Base-by-base conservation (phyloP, 192 early-diverging fungal species). In the Coemansia sp. region DNA sequence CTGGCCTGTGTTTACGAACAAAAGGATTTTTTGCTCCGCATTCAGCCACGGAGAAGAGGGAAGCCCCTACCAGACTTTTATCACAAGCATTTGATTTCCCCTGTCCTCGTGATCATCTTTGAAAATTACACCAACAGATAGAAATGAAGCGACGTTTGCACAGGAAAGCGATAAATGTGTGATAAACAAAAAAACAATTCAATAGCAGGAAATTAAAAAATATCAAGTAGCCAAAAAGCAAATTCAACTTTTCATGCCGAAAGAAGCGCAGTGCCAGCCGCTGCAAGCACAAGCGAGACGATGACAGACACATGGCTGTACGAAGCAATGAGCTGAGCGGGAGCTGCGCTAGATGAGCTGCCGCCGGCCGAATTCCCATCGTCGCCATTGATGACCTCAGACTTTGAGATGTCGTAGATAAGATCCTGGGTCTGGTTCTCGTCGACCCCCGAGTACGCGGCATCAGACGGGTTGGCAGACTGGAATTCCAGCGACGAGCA, bases 401-500 rank as follows among this genome's bases (percentile, higher is more conserved):
- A 81, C 43, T 72, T 68, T n/a, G 78, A 71, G 18, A 75, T 20
- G 26, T 80, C 78, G 48, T 80, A 75, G 56, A 80, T 45, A 20
- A 80, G 43, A 26, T 80, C 78, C 21, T 71, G 58, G 4, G 78
- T 80, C 68, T 74, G 65, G 68, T 68, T 69, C 69, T 51, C 58
- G 6, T 75, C 63, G 28, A 80, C 78, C 7, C 65, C 78, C 29
- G 62, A 67, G 56, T 80, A 80, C 1, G 33, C 78, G 4, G 68
- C 48, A 30, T 80, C 69, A 2, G 69, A 60, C 0, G 72, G 69
- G 46, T 80, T 68, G n/a, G 79, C 70, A 8, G 63, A 59, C 67
- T 70, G 67, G 64, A 81, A 76, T 59, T 69, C 67, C 7, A 81
- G 62, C 25, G 63, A 37, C 21, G 63, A 67, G 72, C 79, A 81